Base-by-base conservation (phyloP, 371 early-diverging fungal species). In the Lichtheimia ornata region DNA sequence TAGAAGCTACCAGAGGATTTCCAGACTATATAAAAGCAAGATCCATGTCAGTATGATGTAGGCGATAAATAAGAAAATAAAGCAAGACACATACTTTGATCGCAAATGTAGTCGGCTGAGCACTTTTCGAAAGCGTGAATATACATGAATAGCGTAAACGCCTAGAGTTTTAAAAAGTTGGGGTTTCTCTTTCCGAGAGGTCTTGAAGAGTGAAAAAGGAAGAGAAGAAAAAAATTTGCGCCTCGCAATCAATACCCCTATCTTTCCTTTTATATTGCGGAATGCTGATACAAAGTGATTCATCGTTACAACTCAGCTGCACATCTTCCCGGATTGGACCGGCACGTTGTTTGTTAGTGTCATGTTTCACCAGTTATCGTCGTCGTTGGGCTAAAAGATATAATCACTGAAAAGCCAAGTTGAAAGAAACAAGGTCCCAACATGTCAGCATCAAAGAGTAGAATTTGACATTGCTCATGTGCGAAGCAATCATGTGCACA, bases 91-190 rank as follows among this genome's bases (percentile, higher is more conserved):
- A 70, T 83, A 86, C 86, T 78, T 82, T 91, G 91, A 80, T 91
- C 90, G 82, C 89, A 85, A 74, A 91, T 86, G 72, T 91, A 91
- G 79, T 91, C 91, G 69, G 89, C 83, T 71, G 89, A 87, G 84
- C 88, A 88, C 84, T 83, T 90, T 82, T 91, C 91, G 69, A 79
- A 84, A 57, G 88, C 84, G 88, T 91, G 91, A 71, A 82, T 78
- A 84, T 91, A 91, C 91, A 91, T 91, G 78, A 79, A 85, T 51
- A 59, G 59, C 57, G 61, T 43, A 52, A 51, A 51, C 56, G 56
- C 50, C 35, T 35, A 35, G 35, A 9, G 35, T 27, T 64, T 42
- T 42, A 20, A 53, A 1, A 24, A 5, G 45, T 50, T 53, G 61
- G 24, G 28, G 15, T 58, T 24, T 47, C 9, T 20, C 18, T 56